phyloP scores from a whole-genome alignment of 2,329 filamentous ascomycete species.

The Thyridium curvatum region DNA sequence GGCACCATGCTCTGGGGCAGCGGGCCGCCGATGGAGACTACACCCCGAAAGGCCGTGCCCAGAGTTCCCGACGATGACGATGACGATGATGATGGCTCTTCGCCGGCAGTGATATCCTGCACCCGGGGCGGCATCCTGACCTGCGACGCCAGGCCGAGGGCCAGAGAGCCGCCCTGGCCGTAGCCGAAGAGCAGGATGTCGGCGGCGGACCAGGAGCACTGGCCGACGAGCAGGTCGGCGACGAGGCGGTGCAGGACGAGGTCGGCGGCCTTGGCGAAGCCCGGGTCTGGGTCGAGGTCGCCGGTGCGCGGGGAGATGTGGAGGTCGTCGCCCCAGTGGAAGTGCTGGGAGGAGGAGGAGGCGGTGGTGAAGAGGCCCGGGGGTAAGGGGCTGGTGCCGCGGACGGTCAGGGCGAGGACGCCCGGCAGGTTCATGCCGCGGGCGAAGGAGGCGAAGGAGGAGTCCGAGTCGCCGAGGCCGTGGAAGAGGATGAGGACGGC shows the following conservation, averaged over 20 bases:
- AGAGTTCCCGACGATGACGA: not conserved
- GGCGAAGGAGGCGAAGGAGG: constrained; percentile 63
- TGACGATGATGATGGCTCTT: too few relatives aligned
- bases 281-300: constrained; percentile 54
- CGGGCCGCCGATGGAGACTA: constrained; percentile 42
- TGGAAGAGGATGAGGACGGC: constrained; percentile 79
- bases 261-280: constrained; percentile 43
- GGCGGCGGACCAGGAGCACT: constrained; percentile 51
- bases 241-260: constrained; percentile 47
- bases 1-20: constrained; percentile 50
- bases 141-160: constrained; percentile 46
- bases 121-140: constrained; percentile 22
- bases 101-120: constrained; percentile 18
- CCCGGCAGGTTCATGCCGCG: constrained; percentile 66
- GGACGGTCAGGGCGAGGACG: constrained; percentile 68
- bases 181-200: constrained; percentile 62
- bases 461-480: constrained; percentile 72
- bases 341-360: constrained; percentile 23
- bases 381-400: constrained; percentile 63
- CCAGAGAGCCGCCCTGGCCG: constrained; percentile 60
- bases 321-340: constrained; percentile 65
- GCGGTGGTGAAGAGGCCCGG: constrained; percentile 46
- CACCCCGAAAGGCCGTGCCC: constrained; percentile 34
- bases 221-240: constrained; percentile 39
- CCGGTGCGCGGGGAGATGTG: constrained; percentile 42